Evolutionary conservation across 2,329 filamentous ascomycete species (phyloP).

Genomic region (Fulvia fulva): DNA sequence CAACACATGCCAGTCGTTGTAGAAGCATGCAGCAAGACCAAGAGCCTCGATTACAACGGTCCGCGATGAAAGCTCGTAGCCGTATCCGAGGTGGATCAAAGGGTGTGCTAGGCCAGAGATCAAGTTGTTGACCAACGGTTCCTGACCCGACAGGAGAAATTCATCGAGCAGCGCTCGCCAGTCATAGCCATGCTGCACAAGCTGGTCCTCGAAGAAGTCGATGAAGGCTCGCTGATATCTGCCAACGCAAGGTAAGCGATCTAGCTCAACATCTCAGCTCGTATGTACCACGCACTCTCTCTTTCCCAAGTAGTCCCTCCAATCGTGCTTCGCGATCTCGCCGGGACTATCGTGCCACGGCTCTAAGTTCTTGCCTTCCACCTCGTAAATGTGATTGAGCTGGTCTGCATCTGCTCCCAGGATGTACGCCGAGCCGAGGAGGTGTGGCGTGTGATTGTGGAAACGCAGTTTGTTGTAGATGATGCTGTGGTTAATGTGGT

Average conservation of each 20-base stretch:
- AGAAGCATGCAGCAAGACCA: constrained; percentile 60
- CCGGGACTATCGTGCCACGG: constrained; percentile 79
- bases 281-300: constrained; percentile 47
- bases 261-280: neutral
- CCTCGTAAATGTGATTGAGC: constrained; percentile 76
- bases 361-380: constrained; percentile 66
- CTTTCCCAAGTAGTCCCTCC: constrained; percentile 79
- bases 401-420: constrained; percentile 71
- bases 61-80: constrained; percentile 78
- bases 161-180: constrained; percentile 75
- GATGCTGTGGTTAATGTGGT: constrained; percentile 85
- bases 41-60: constrained; percentile 88
- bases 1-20: constrained; percentile 56
- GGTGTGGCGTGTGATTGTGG: constrained; percentile 80
- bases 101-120: constrained; percentile 80
- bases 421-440: constrained; percentile 79
- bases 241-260: constrained; percentile 8
- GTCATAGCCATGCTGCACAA: constrained; percentile 73
- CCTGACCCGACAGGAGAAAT: constrained; percentile 69
- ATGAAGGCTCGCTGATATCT: constrained; percentile 85
- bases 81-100: constrained; percentile 92
- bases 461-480: constrained; percentile 70
- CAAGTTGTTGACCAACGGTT: constrained; percentile 76
- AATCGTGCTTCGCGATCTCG: constrained; percentile 79
- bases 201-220: constrained; percentile 91